A percentile compares a stretch with the other conserved stretches of the same genome.
Evolutionary conservation across 257 asterid species (phyloP).

Genomic region (Lavandula angustifolia): DNA sequence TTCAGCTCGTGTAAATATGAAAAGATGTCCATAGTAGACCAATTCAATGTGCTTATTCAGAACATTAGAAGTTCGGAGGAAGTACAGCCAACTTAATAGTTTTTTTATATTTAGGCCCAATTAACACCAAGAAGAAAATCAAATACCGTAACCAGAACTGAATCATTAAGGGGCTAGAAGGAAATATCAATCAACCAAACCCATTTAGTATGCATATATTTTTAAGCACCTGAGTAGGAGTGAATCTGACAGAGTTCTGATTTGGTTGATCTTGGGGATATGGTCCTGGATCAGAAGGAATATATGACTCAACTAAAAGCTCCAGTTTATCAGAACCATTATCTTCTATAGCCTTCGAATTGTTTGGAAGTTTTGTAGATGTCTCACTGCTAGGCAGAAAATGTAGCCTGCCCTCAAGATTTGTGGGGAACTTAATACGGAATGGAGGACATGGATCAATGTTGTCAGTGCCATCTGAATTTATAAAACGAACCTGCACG

Average conservation of each 20-base stretch:
- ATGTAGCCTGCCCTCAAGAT: constrained; percentile 54
- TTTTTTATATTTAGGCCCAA: neutral
- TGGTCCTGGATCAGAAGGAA: constrained; percentile 97
- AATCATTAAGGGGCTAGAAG: neutral
- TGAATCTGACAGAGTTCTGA: constrained; percentile 88
- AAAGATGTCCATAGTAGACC: neutral
- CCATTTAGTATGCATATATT: neutral
- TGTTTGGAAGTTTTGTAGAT: constrained; percentile 40
- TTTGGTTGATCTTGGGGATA: constrained; percentile 98
- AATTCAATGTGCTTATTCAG: neutral
- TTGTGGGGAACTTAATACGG: constrained; percentile 67
- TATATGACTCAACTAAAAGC: constrained; percentile 80
- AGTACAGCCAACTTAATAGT: neutral
- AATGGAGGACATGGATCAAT: constrained; percentile 72
- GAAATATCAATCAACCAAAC: constrained; percentile 21
- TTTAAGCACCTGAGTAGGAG: constrained; percentile 85
- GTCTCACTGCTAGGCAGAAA: constrained; percentile 66
- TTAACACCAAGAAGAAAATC: constrained; percentile 16
- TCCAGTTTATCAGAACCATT: constrained; percentile 52
- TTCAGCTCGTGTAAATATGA: constrained; percentile 4
- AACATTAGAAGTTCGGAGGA: constrained; percentile 19
- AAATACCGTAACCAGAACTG: neutral
- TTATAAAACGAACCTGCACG: constrained; percentile 70
- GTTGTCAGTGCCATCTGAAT: constrained; percentile 73
- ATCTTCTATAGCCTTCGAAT: constrained; percentile 39